Percentiles rank a stretch among this genome's conserved stretches.
Conservation (phyloP, 2,329 filamentous ascomycete genomes). For the Didymella sp. region DNA sequence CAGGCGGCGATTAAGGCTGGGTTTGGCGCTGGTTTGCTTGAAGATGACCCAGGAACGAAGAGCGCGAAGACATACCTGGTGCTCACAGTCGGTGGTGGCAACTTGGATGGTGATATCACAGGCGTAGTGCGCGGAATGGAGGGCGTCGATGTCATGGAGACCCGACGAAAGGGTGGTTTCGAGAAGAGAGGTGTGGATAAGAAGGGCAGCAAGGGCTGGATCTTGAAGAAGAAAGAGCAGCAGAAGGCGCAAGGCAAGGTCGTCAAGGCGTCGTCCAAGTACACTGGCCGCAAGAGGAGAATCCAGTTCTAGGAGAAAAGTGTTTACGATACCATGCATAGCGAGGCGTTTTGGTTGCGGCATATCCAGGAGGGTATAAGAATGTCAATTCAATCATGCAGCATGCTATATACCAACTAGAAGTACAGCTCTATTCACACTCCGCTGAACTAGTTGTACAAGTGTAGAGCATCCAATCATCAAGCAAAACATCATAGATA, state of each 20-base stretch:
- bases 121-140: constrained; percentile 90
- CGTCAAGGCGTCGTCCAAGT: constrained; percentile 90
- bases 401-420: constrained; percentile 52
- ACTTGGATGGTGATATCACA: constrained; percentile 76
- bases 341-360: constrained; percentile 43
- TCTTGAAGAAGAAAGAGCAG: constrained; percentile 85
- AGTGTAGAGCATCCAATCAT: constrained; percentile 35
- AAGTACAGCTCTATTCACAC: constrained; percentile 52
- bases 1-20: constrained; percentile 89
- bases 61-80: constrained; percentile 97
- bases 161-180: constrained; percentile 56
- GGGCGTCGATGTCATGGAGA: constrained; percentile 75
- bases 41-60: constrained; percentile 96
- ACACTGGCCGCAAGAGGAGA: constrained; percentile 87
- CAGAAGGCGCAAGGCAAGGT: constrained; percentile 95
- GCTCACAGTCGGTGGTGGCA: constrained; percentile 81
- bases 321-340: constrained; percentile 42
- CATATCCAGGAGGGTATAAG: constrained; percentile 33
- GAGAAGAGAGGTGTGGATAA: constrained; percentile 65
- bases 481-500: constrained; percentile 30
- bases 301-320: constrained; percentile 68
- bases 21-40: constrained; percentile 91
- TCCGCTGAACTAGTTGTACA: constrained; percentile 44
- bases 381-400: constrained; percentile 48
- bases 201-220: constrained; percentile 87